Evolutionary conservation across 2,329 filamentous ascomycete species (phyloP), one percentile per base, ranked within the genome.

Genomic region (Huntiella moniliformis): DNA sequence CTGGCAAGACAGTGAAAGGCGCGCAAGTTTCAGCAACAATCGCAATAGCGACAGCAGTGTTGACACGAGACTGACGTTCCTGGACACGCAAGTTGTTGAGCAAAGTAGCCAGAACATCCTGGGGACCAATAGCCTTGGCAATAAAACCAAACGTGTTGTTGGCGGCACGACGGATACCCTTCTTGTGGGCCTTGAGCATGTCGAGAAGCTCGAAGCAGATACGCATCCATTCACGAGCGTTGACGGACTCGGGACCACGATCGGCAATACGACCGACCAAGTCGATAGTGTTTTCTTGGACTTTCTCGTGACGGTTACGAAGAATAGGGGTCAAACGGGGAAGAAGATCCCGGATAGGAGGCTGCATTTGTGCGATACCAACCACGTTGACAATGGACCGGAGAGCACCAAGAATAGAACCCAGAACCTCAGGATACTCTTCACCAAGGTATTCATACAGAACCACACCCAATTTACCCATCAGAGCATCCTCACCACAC

Each of bases 121-220:
- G 88, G 10, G 91, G 91, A 54, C 91, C 91, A 56, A 98, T 98
- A 50, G 91, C 91, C 65, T 98, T 98, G 59, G 91, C 91, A 57
- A 98, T 98, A 71, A 95, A 98, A 61, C 91, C 91, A 56, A 98
- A 98, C 0, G 91, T 98, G 68, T 98, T 98, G 74, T 98, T 98
- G 55, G 91, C 92, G 16, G 91, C 91, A 61, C 91, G 81, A 53
- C 91, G 82, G 54, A 98, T 98, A 53, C 91, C 92, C 71, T 98
- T 98, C 67, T 98, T 98, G 70, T 98, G 91, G 5, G 91, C 91
- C 65, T 98, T 98, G 56, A 98, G 74, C 91, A 98, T 98, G 64
- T 98, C 91, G 28, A 98, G 76, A 45, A 98, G 70, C 66, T 98
- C 91, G 62, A 98, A 98, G 66, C 91, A 98, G 60, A 98, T 98